Conservation (phyloP, 2,329 filamentous ascomycete species). For the Fusarium odoratissimum region DNA sequence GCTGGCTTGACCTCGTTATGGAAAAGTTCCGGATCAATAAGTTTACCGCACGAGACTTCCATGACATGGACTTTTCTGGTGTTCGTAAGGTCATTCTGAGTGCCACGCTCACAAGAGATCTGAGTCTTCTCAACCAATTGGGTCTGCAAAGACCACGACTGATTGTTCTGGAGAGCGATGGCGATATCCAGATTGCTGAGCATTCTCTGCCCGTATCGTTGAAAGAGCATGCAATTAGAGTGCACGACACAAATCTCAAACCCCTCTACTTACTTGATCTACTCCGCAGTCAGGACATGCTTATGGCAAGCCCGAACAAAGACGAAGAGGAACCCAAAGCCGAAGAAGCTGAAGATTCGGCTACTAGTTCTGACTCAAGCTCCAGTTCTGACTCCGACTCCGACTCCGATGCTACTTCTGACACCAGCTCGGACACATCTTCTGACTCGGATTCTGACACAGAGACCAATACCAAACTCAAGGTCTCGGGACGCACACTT, state of each 20-base stretch:
- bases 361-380: constrained; percentile 40
- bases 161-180: constrained; percentile 75
- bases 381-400: constrained; percentile 49
- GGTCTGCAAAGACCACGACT: constrained; percentile 79
- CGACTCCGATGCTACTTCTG: constrained; percentile 47
- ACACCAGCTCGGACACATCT: constrained; percentile 39
- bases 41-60: constrained; percentile 65
- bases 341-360: constrained; percentile 52
- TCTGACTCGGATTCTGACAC: constrained; percentile 47
- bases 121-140: constrained; percentile 81
- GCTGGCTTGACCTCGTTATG: constrained; percentile 83
- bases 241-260: constrained; percentile 77
- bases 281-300: constrained; percentile 68
- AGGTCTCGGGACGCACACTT: constrained; percentile 25
- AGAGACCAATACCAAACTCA: constrained; percentile 42
- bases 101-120: constrained; percentile 90
- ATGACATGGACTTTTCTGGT: constrained; percentile 62
- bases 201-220: constrained; percentile 71
- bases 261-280: constrained; percentile 88
- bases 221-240: constrained; percentile 73
- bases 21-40: constrained; percentile 64
- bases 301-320: constrained; percentile 29
- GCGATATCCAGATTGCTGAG: constrained; percentile 57
- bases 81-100: constrained; percentile 88
- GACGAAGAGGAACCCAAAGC: constrained; percentile 23